These are phyloP conservation scores for Mycena epipterygia DNA, from an alignment of 768 basidiomycete species.

Conservation along the genomic window DNA sequence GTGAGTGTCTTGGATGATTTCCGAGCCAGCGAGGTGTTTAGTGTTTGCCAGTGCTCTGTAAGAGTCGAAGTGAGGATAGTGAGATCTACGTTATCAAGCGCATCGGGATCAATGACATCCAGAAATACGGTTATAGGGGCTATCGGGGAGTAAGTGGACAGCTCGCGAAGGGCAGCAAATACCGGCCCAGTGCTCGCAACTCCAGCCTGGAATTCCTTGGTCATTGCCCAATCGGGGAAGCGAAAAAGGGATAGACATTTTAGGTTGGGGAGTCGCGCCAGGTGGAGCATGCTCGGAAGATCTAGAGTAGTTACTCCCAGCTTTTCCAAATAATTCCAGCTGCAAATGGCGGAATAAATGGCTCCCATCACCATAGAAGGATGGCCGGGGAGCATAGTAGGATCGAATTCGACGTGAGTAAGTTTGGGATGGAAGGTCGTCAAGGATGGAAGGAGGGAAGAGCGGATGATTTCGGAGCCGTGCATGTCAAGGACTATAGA, in stretches of 20 bases:
- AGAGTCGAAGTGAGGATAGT: background rate
- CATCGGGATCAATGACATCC: slow-evolving; percentile 12
- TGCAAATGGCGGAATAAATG: slow-evolving; percentile 13
- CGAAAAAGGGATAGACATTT: background rate
- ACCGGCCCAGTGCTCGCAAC: background rate
- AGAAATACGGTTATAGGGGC: background rate
- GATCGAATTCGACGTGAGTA: slow-evolving; percentile 15
- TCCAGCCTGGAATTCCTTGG: background rate
- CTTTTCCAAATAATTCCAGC: slow-evolving; percentile 14
- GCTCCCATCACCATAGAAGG: background rate
- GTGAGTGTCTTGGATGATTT: slow-evolving; percentile 9
- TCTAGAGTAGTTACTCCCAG: background rate
- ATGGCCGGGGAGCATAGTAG: no score
- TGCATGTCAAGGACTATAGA: background rate
- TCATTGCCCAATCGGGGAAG: background rate
- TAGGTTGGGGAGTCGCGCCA: slow-evolving; percentile 20
- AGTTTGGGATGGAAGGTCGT: slow-evolving; percentile 19
- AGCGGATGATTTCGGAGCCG: slow-evolving; percentile 1
- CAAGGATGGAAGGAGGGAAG: slow-evolving; percentile 9
- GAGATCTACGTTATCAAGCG: background rate
- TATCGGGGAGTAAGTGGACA: background rate
- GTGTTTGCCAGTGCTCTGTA: background rate
- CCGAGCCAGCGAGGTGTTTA: background rate
- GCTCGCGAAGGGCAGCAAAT: slow-evolving; percentile 18
- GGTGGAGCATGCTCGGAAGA: slow-evolving; percentile 10